Base-by-base conservation (phyloP, 108 stramenopile genomes). In the Pinguiococcus pyrenoidosus region DNA sequence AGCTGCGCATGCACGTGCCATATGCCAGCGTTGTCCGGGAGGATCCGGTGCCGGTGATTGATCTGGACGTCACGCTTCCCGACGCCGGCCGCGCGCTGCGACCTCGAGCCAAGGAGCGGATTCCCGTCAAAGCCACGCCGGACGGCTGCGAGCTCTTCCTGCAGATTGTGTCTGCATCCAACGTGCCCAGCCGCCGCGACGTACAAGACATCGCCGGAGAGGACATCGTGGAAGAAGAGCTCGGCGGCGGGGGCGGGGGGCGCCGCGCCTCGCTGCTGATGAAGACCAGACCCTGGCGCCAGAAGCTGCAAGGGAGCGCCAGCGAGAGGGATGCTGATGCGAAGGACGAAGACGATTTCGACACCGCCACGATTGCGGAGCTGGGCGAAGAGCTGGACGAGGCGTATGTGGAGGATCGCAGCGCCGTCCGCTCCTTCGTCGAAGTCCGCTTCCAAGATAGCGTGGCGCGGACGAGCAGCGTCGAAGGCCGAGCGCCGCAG, bases 401-500 rank as follows among this genome's bases (percentile, higher is more conserved):
- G 4, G 56, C 44, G 29, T 44, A 56, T 45, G 37, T 37, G 2
- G 56, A 46, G 56, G 29, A 44, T 17, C 29, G 29, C 17, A 38
- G 46, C 4, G 29, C 30, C 1, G 68, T 69, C 30, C 38, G 53
- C 14, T 66, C 66, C 2, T 72, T 72, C 29, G 62, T 66, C 24
- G 63, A 72, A 32, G 68, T 72, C 0, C 33, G 27, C n/a, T 72
- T 72, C 28, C 71, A 72, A 22, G 64, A 58, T 1, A 16, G 17
- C 30, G 25, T 51, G 28, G 44, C 48, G 27, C 26, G 62, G 26
- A 71, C 66, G 14, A 53, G 21, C 33, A 48, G 57, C 7, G 39
- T 51, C 17, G 69, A 68, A 13, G 79, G 74, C 0, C 28, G 48
- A 0, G 39, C 56, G 4, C 78, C 81, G 1, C 42, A 67, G 26